A percentile compares a stretch with the other conserved stretches of the same genome.
These are phyloP conservation scores for Candida pseudocylindracea DNA, from an alignment of 1,139 yeast species.

Conservation along the genomic window DNA sequence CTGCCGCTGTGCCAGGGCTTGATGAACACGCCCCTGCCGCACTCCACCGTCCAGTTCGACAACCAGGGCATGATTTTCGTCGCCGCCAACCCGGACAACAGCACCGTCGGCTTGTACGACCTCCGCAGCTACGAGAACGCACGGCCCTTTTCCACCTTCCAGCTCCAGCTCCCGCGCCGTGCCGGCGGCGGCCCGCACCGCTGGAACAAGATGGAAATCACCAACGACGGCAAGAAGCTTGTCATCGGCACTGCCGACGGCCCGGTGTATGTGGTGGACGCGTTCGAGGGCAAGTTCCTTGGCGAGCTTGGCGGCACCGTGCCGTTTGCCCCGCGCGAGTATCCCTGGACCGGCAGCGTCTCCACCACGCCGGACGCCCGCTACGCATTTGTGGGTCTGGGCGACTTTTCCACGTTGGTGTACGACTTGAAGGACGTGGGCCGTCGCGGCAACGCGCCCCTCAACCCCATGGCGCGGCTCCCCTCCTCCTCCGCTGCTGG, in stretches of 20 bases:
- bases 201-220: constrained; percentile 60
- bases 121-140: constrained; percentile 29
- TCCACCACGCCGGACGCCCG: constrained; percentile 71
- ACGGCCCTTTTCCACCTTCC: constrained; percentile 21
- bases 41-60: constrained; percentile 40
- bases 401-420: constrained; percentile 25
- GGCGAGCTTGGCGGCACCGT: constrained; percentile 19
- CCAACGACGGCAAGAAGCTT: constrained; percentile 62
- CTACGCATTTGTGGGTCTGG: constrained; percentile 31
- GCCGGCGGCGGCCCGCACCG: constrained; percentile 3
- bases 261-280: constrained; percentile 42
- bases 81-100: constrained; percentile 8
- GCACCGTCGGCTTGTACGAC: constrained; percentile 39
- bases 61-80: constrained; percentile 65
- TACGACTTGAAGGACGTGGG: constrained; percentile 34
- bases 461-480: too few relatives aligned
- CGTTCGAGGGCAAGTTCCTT: constrained; percentile 39
- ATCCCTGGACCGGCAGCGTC: constrained; percentile 35
- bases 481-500: too few relatives aligned
- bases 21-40: constrained; percentile 32
- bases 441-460: constrained; percentile 6
- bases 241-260: constrained; percentile 35
- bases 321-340: constrained; percentile 6
- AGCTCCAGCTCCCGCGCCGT: constrained; percentile 3
- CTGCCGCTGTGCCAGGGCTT: constrained; percentile 39